Percentiles rank a stretch among this genome's conserved stretches.
Evolutionary conservation across 2,329 filamentous ascomycete species (phyloP).

Genomic region (Hymenoscyphus occultus): DNA sequence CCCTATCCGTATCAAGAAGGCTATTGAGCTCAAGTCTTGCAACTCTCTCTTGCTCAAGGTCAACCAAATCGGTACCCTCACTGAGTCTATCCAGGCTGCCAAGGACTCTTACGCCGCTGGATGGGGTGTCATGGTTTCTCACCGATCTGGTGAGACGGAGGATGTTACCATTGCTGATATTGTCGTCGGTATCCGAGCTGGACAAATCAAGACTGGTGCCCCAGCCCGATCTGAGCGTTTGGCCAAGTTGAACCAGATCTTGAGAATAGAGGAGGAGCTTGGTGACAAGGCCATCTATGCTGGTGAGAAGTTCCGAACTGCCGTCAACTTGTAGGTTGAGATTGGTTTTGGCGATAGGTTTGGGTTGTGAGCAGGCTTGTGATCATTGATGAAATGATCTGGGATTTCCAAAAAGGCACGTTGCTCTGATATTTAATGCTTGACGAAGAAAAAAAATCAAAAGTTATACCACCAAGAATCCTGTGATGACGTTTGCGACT

Average conservation of each 20-base stretch:
- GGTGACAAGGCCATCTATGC: slow-evolving; percentile 89
- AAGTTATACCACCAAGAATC: slow-evolving; percentile 19
- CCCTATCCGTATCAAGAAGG: slow-evolving; percentile 98
- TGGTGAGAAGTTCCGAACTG: slow-evolving; percentile 84
- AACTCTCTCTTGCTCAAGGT: slow-evolving; percentile 98
- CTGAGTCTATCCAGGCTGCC: slow-evolving; percentile 97
- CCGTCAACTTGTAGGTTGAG: slow-evolving; percentile 74
- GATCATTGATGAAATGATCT: slow-evolving; percentile 16
- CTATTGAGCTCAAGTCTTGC: slow-evolving; percentile 97
- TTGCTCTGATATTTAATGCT: slow-evolving; percentile 8
- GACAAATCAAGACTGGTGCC: slow-evolving; percentile 99
- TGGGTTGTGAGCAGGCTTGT: slow-evolving; percentile 14
- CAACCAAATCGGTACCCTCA: slow-evolving; percentile 99
- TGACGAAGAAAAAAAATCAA: slow-evolving; percentile 21
- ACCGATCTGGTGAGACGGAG: slow-evolving; percentile 98
- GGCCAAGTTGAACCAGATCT: slow-evolving; percentile 99
- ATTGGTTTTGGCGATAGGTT: neutral
- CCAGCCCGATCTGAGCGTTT: slow-evolving; percentile 95
- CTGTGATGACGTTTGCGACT: neutral
- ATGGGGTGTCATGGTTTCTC: slow-evolving; percentile 99
- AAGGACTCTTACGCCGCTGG: slow-evolving; percentile 95
- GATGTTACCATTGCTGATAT: slow-evolving; percentile 99
- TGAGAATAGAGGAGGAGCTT: slow-evolving; percentile 99
- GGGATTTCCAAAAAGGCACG: slow-evolving; percentile 7
- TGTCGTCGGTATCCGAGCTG: slow-evolving; percentile 90